Base-by-base conservation (phyloP, 2,329 filamentous ascomycete species). In the Pseudopithomyces maydicus region DNA sequence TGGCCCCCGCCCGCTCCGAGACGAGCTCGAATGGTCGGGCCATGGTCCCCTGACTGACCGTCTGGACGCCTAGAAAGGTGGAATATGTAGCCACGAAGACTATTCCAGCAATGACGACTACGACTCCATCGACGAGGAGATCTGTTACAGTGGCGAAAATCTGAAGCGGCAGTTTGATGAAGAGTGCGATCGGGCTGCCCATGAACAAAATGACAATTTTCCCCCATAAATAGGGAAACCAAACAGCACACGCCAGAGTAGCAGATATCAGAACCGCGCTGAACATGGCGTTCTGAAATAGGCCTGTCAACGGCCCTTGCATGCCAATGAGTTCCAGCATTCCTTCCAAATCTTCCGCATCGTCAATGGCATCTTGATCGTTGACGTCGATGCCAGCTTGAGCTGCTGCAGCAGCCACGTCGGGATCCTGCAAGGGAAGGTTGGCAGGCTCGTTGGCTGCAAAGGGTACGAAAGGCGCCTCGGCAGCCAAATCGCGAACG, bases 281-380 rank as follows among this genome's bases (percentile, higher is more conserved):
- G 76, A 99, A 99, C 15, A 97, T 88, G 54, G 91, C 92, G 65
- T 99, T 99, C 70, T 99, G 95, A 64, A 98, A 87, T 6, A 99
- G 84, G 2, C 92, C 92, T 14, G 90, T 89, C 2, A 99, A 82
- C 0, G 95, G 95, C 0, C 95, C 95, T 69, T 96, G 91, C 90
- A 99, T 96, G 36, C 95, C 95, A 57, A 99, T 90, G 15, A 99
- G 85, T 74, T 99, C 95, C 81, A 99, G 88, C 51, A 99, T 91
- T 0, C 95, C 95, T 73, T 99, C 95, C 15, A 99, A 87, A 70
- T 99, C 95, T 76, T 99, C 95, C 10, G 90, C 90, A 64, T 97
- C 79, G 58, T 93, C 90, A 41, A 92, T 84, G 10, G 88, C 89
- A 64, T 91, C 88, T 52, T 86, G 84, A 53, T 88, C 85, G 44